Base-by-base conservation (phyloP, 2,329 filamentous ascomycete species). In the Aspergillus persii region DNA sequence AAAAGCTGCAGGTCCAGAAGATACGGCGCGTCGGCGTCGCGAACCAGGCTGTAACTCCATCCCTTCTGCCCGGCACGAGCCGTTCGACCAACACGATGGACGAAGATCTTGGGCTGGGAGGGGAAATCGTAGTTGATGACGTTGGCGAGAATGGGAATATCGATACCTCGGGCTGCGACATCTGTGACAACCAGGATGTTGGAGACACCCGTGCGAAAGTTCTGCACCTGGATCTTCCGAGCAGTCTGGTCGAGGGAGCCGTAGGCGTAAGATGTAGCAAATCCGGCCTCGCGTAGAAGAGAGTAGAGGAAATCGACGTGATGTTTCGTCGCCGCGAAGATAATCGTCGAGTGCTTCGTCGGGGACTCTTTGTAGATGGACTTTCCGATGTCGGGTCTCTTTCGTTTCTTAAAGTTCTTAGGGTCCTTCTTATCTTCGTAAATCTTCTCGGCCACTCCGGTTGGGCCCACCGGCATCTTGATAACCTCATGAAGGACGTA, bases 91-190 rank as follows among this genome's bases (percentile, higher is more conserved):
- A 99, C 95, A 72, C 95, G 89, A 76, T 99, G 95, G 30, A 99
- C 90, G 69, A 96, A 99, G 47, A 99, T 88, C 77, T 99, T 99
- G 23, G 95, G 92, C 70, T 98, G 95, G 1, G 94, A 90, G 3
- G 95, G 94, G 65, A 99, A 99, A 71, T 98, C 94, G 76, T 96
- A 99, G 80, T 99, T 98, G 80, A 99, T 94, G 60, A 99, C 95
- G 72, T 99, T 98, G 58, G 92, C 93, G 39, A 99, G 83, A 50
- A 97, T 85, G 0, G 95, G 95, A 66, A 99, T 96, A 86, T 99
- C 95, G 62, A 99, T 96, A 86, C 95, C 94, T 81, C 95, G 86
- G 26, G 95, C 95, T 12, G 95, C 95, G 56, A 99, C 92, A 73
- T 99, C 95, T 1, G 95, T 99, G 49, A 98, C 94, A 2, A 99